Evolutionary conservation across 768 basidiomycete genomes (phyloP).

Genomic region (Rhodotorula babjevae): DNA sequence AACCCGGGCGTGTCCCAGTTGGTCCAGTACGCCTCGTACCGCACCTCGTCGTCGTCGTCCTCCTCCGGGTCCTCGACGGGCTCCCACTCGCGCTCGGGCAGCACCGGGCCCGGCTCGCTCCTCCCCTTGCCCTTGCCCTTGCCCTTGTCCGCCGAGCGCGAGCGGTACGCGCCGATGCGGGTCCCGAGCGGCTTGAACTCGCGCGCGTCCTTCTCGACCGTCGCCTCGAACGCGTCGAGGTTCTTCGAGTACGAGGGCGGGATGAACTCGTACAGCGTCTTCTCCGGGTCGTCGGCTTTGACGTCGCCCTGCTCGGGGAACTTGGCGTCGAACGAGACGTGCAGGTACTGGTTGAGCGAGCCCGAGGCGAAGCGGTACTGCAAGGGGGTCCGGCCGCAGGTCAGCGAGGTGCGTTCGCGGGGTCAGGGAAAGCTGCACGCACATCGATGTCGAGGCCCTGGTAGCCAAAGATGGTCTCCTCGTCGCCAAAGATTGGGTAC

Average conservation of each 20-base stretch:
- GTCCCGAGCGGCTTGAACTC: slow-evolving; percentile 72
- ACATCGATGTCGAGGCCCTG: slow-evolving; percentile 77
- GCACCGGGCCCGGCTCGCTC: slow-evolving; percentile 38
- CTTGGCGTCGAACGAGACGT: slow-evolving; percentile 63
- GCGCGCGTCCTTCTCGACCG: slow-evolving; percentile 71
- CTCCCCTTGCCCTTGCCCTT: slow-evolving; percentile 58
- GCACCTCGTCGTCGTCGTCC: slow-evolving; percentile 57
- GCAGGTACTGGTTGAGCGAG: slow-evolving; percentile 70
- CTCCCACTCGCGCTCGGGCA: slow-evolving; percentile 32
- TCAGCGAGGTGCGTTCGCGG: not conserved
- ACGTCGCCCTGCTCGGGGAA: slow-evolving; percentile 56
- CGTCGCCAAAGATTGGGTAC: slow-evolving; percentile 94
- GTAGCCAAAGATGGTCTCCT: slow-evolving; percentile 95
- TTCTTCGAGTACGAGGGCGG: slow-evolving; percentile 69
- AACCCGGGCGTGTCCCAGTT: slow-evolving; percentile 84
- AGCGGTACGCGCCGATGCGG: slow-evolving; percentile 69
- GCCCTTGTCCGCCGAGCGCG: slow-evolving; percentile 50
- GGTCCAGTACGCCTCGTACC: slow-evolving; percentile 85
- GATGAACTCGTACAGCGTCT: slow-evolving; percentile 68
- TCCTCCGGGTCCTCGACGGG: slow-evolving; percentile 12
- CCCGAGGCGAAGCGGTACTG: slow-evolving; percentile 85
- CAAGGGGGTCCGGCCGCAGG: not conserved
- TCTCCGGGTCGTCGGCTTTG: slow-evolving; percentile 82
- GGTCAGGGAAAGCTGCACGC: slow-evolving; percentile 42
- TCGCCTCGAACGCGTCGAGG: slow-evolving; percentile 61